phyloP scores from a whole-genome alignment of 1,139 yeast genomes.

The Sugiyamaella japonica region DNA sequence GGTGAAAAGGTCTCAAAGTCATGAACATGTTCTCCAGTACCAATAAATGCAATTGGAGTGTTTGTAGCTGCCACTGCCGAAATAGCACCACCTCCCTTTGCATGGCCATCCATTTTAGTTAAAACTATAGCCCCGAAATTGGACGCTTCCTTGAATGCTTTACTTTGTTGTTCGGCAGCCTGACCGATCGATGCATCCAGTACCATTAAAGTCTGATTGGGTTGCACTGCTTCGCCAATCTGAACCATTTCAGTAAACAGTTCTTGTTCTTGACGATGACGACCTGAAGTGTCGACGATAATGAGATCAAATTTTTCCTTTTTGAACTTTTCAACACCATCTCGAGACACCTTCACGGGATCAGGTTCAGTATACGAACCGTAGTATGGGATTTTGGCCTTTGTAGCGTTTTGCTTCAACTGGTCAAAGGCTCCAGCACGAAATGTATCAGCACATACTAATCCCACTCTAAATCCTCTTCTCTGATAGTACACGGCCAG shows the following conservation, averaged over 20 bases:
- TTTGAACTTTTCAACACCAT: conserved; percentile 90
- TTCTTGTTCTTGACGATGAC: conserved; percentile 94
- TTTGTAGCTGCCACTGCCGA: conserved; percentile 97
- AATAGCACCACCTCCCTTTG: conserved; percentile 99
- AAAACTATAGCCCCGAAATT: conserved; percentile 93
- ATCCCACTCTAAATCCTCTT: conserved; percentile 90
- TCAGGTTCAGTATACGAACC: conserved; percentile 96
- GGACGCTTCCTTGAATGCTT: conserved; percentile 89
- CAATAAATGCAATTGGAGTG: conserved; percentile 95
- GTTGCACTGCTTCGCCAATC: conserved; percentile 79
- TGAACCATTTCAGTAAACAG: conserved; percentile 94
- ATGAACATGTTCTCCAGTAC: conserved; percentile 96
- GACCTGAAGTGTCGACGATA: conserved; percentile 96
- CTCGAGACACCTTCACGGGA: conserved; percentile 87
- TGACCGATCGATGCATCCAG: conserved; percentile 97
- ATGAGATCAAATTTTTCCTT: conserved; percentile 90
- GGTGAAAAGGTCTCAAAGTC: conserved; percentile 94
- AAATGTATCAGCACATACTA: conserved; percentile 98
- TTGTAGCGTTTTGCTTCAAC: conserved; percentile 93
- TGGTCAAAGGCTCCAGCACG: conserved; percentile 99
- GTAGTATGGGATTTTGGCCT: conserved; percentile 89
- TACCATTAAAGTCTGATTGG: conserved; percentile 96
- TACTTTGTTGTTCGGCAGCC: conserved; percentile 94
- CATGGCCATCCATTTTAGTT: conserved; percentile 98
- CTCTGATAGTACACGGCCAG: conserved; percentile 92